Evolutionary conservation across 192 early-diverging fungal species (phyloP), one percentile per base, ranked within the genome.

Genomic region (Mortierella antarctica): DNA sequence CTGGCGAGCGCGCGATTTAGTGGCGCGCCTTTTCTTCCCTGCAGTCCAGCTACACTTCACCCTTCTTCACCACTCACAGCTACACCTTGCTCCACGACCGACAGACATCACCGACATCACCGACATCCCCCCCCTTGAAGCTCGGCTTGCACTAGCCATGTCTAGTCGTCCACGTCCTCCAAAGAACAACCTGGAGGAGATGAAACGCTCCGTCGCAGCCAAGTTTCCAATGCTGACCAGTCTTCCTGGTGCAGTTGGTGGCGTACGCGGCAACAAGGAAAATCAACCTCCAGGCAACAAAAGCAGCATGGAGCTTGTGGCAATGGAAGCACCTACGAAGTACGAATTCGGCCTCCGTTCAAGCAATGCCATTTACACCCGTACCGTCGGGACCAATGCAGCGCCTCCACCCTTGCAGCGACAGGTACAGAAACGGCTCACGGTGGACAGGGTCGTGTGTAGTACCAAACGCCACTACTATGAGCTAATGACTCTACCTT

Each of bases 121-220:
- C 23, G 41, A 23, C 57, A 42, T 23, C 2, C 41, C 14, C n/a
- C 12, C 54, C 42, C 55, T 41, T 50, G 2, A 31, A 42, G 39
- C 50, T 40, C 12, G 17, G 40, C 51, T 41, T 4, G 12, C 11
- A 4, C 49, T 23, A 68, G 58, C 67, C 60, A 76, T 76, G 74
- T 60, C 74, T 10, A 55, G 57, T 5, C 60, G 20, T 15, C 20
- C 67, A 56, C 53, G 54, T 66, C 66, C 48, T 46, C 62, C 76
- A 18, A 67, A 61, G 18, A 80, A 72, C 60, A 80, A 80, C 51
- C 70, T 80, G 14, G 59, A 68, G 0, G 77, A 80, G 48, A 80
- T 80, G 77, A 52, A 65, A 20, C 57, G 39, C 11, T 52, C 53
- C 6, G 65, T 80, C 31, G 69, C 77, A 12, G 55, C 62, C 44